A percentile compares a stretch with the other conserved stretches of the same genome.
These are phyloP conservation scores for Trametes cingulata DNA, from an alignment of 768 basidiomycete genomes.

Conservation along the genomic window DNA sequence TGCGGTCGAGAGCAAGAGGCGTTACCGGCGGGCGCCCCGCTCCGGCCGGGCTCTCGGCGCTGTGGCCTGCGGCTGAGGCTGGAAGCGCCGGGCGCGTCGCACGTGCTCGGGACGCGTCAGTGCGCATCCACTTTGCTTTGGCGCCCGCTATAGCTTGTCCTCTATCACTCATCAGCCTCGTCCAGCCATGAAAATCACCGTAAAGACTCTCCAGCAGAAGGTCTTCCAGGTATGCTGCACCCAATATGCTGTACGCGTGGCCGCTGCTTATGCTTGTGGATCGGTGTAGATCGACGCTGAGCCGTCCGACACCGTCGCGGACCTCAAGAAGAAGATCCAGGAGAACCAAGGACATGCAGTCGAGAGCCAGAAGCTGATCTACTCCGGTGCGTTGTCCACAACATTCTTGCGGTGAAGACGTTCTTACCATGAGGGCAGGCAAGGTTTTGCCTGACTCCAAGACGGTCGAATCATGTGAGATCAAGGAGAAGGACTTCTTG, in stretches of 20 bases:
- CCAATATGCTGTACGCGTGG: too few species aligned
- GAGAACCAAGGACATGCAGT: slow-evolving; percentile 72
- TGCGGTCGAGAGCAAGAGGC: slow-evolving; percentile 10
- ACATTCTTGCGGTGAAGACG: neutral
- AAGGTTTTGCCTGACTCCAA: slow-evolving; percentile 90
- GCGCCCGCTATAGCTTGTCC: slow-evolving; percentile 14
- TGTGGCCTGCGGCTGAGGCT: too few species aligned
- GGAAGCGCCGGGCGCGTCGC: slow-evolving; percentile 16
- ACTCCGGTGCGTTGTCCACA: slow-evolving; percentile 60
- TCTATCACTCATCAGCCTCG: slow-evolving; percentile 17
- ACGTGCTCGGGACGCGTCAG: slow-evolving; percentile 27
- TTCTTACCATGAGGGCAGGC: slow-evolving; percentile 48
- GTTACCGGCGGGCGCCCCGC: slow-evolving; percentile 1
- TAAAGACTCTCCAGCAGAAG: slow-evolving; percentile 96
- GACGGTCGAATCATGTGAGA: slow-evolving; percentile 81
- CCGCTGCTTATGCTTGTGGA: neutral
- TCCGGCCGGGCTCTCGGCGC: neutral
- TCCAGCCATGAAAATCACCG: slow-evolving; percentile 79
- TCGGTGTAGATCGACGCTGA: slow-evolving; percentile 74
- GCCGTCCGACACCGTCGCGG: slow-evolving; percentile 67
- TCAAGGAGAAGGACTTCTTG: slow-evolving; percentile 98
- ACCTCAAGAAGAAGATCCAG: slow-evolving; percentile 83
- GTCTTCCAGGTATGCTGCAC: slow-evolving; percentile 62
- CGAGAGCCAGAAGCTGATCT: slow-evolving; percentile 89
- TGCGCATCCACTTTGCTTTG: slow-evolving; percentile 13